These are phyloP conservation scores for Rhizopus stolonifer DNA, from an alignment of 371 early-diverging fungal species.

Conservation along the genomic window DNA sequence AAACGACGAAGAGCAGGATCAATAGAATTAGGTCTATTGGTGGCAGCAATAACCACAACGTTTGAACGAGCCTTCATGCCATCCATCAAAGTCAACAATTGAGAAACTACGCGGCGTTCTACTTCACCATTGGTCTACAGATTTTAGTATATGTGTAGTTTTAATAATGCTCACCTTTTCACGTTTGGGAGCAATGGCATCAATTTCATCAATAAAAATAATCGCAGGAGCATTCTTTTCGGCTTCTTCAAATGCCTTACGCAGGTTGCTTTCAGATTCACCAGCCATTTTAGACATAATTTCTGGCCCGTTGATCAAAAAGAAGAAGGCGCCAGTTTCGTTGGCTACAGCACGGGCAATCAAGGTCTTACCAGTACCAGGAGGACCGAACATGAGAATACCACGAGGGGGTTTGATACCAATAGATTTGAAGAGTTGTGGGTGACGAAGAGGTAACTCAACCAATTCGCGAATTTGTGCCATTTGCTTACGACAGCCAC, in stretches of 20 bases:
- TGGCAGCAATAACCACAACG: constrained; percentile 98
- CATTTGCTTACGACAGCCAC: constrained; percentile 99
- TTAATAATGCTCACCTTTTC: constrained; percentile 91
- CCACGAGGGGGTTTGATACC: constrained; percentile 99
- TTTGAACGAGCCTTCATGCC: constrained; percentile 98
- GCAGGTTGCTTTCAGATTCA: constrained; percentile 97
- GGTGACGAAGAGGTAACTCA: constrained; percentile 98
- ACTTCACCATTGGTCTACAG: constrained; percentile 98
- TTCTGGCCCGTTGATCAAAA: constrained; percentile 98
- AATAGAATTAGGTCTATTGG: constrained; percentile 98
- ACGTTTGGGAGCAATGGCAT: constrained; percentile 99
- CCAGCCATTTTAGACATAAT: constrained; percentile 99
- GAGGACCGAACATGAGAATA: constrained; percentile 98
- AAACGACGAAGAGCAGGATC: constrained; percentile 99
- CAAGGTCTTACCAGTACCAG: constrained; percentile 94
- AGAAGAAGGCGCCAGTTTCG: constrained; percentile 86
- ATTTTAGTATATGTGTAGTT: background rate
- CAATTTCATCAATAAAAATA: constrained; percentile 99
- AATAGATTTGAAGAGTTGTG: constrained; percentile 95
- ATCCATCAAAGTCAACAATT: constrained; percentile 99
- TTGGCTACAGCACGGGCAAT: constrained; percentile 81
- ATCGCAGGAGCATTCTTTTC: constrained; percentile 99
- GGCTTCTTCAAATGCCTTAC: constrained; percentile 99
- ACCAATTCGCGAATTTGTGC: constrained; percentile 99
- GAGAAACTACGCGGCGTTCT: constrained; percentile 99